A percentile compares a stretch with the other conserved stretches of the same genome.
These are phyloP conservation scores for Apiospora aurea DNA, from an alignment of 2,329 filamentous ascomycete genomes.

Conservation along the genomic window DNA sequence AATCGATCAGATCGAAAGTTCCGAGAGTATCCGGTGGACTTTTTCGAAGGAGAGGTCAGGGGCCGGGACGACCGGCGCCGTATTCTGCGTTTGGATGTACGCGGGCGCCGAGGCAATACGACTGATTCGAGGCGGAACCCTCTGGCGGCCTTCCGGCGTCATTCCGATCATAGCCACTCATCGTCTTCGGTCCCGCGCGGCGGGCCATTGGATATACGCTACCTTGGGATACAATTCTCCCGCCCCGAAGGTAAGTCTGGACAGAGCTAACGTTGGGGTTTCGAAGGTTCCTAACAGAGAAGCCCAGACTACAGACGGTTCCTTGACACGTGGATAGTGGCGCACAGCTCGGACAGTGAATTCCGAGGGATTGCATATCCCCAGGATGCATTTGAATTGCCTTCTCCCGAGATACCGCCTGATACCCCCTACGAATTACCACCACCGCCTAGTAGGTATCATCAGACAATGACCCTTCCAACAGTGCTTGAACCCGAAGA, in stretches of 20 bases:
- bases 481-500: conserved; percentile 27
- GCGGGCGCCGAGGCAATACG: conserved; percentile 50
- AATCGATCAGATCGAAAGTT: conserved; percentile 53
- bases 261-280: background rate
- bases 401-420: conserved; percentile 54
- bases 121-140: conserved; percentile 42
- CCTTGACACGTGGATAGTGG: conserved; percentile 53
- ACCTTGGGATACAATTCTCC: conserved; percentile 59
- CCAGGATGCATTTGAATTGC: conserved; percentile 53
- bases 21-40: conserved; percentile 55
- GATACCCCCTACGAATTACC: conserved; percentile 34
- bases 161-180: conserved; percentile 25
- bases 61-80: conserved; percentile 54
- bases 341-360: conserved; percentile 54
- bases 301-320: conserved; percentile 54
- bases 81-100: conserved; percentile 52
- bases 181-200: conserved; percentile 31
- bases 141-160: conserved; percentile 28
- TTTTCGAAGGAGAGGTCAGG: conserved; percentile 56
- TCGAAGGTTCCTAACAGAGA: conserved; percentile 3
- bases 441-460: conserved; percentile 27
- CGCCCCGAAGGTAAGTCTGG: conserved; percentile 50
- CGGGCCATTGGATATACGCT: conserved; percentile 51
- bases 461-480: conserved; percentile 13
- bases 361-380: conserved; percentile 55